Evolutionary conservation across 768 basidiomycete genomes (phyloP).

Genomic region (Gymnopilus junonius): DNA sequence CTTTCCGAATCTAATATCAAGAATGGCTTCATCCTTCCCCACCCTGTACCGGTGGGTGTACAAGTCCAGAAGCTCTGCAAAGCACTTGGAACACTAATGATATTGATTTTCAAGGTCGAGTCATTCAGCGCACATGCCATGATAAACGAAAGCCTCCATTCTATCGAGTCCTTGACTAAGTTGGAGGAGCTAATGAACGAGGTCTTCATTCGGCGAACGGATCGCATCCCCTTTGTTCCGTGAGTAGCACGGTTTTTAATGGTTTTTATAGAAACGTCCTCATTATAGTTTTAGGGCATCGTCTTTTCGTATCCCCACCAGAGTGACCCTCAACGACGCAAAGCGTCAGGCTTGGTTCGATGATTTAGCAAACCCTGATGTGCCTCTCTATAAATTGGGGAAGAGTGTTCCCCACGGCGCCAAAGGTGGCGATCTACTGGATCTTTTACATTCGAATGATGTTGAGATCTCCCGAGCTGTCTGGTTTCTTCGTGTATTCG

Average conservation of each 20-base stretch:
- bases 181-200: constrained; percentile 80
- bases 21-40: constrained; percentile 60
- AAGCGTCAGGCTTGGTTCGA: constrained; percentile 85
- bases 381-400: constrained; percentile 80
- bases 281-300: constrained; percentile 46
- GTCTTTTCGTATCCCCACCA: constrained; percentile 79
- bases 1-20: constrained; percentile 68
- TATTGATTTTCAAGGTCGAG: constrained; percentile 52
- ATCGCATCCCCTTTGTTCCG: constrained; percentile 64
- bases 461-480: constrained; percentile 83
- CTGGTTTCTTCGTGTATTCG: constrained; percentile 87
- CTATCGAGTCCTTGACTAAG: constrained; percentile 55
- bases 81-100: background rate
- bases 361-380: constrained; percentile 79
- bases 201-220: constrained; percentile 67
- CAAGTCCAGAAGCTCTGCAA: background rate
- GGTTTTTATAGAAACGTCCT: background rate
- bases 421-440: constrained; percentile 83
- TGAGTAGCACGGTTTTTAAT: constrained; percentile 38
- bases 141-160: constrained; percentile 54
- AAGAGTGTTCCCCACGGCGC: constrained; percentile 88
- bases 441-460: constrained; percentile 74
- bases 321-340: constrained; percentile 80
- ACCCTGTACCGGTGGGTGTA: constrained; percentile 59
- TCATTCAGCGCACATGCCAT: constrained; percentile 62